Base-by-base conservation (phyloP, 2,329 filamentous ascomycete genomes). In the Dothideomycetes sp. region DNA sequence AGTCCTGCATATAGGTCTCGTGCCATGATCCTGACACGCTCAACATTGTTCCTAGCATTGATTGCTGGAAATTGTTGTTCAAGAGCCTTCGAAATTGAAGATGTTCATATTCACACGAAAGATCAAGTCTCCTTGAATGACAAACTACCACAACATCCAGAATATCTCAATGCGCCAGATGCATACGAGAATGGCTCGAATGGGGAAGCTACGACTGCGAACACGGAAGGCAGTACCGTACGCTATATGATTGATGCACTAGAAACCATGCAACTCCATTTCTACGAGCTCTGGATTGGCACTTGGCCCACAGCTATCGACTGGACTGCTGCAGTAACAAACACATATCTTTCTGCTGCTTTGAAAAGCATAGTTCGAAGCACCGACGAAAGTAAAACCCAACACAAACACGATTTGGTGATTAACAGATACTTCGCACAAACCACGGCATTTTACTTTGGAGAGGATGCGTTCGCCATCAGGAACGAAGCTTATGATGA, bases 301-400 rank as follows among this genome's bases (percentile, higher is more conserved):
- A 86, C 78, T 18, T 96, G 88, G 85, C 85, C 87, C 1, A 70
- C 71, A 1, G 75, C 84, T 22, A 95, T 94, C 53, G 89, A 95
- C 64, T 96, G 89, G 89, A 96, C 89, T 0, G 81, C 80, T 13
- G 88, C 89, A 4, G 85, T 95, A 7, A 68, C 85, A 51, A 79
- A 80, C 30, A 94, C 88, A 0, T 78, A 89, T 43, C 64, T 94
- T 24, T 82, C 84, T 3, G 20, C 43, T 4, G 20, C 36, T 5
- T 8, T 48, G 3, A 30, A 30, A 28, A 37, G 28, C 5, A 11
- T 48, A 13, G 18, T 16, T n/a, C 16, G 17, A 33, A 18, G 15
- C 16, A 27, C 17, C 25, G 13, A 22, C 35, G 7, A 32, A 35
- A 44, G 18, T 9, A 23, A 31, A 10, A 16, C 20, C 5, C n/a